Conservation (phyloP, 371 early-diverging fungal species). For the Mortierella sp. region DNA sequence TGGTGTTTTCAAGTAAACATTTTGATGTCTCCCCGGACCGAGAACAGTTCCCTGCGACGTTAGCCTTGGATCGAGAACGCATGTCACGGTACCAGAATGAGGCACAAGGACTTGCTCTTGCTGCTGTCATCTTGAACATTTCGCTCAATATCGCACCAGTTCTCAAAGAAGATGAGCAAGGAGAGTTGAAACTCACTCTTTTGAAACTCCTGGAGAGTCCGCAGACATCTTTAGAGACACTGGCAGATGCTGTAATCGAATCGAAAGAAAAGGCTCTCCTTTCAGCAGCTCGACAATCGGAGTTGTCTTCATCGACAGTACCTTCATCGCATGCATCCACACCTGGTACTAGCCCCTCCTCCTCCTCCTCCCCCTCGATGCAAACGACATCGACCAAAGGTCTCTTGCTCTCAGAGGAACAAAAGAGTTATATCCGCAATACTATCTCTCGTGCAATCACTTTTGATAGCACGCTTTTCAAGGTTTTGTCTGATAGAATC, state of each 20-base stretch:
- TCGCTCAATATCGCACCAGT: slow-evolving; percentile 16
- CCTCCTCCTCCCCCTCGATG: neutral
- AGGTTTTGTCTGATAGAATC: slow-evolving; percentile 26
- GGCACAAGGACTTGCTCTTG: slow-evolving; percentile 33
- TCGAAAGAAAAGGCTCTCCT: slow-evolving; percentile 34
- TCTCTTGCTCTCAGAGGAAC: slow-evolving; percentile 23
- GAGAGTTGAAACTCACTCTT: slow-evolving; percentile 32
- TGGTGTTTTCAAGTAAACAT: slow-evolving; percentile 32
- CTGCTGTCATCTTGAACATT: slow-evolving; percentile 37
- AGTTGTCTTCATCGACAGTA: slow-evolving; percentile 7
- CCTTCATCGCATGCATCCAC: slow-evolving; percentile 4
- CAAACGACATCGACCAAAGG: neutral
- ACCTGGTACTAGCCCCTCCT: neutral
- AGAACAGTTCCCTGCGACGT: slow-evolving; percentile 33
- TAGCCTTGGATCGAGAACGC: slow-evolving; percentile 33
- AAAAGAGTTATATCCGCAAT: slow-evolving; percentile 23
- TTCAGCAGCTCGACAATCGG: slow-evolving; percentile 1
- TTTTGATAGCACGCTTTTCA: slow-evolving; percentile 36
- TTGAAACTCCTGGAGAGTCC: slow-evolving; percentile 37
- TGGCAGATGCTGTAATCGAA: slow-evolving; percentile 38
- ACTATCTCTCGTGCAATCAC: slow-evolving; percentile 21
- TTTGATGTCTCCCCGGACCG: slow-evolving; percentile 14
- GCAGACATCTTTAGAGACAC: slow-evolving; percentile 17
- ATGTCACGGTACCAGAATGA: slow-evolving; percentile 48
- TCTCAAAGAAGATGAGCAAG: slow-evolving; percentile 13